phyloP scores from a whole-genome alignment of 2,329 filamentous ascomycete genomes.

The Orbilia blumenaviensis region DNA sequence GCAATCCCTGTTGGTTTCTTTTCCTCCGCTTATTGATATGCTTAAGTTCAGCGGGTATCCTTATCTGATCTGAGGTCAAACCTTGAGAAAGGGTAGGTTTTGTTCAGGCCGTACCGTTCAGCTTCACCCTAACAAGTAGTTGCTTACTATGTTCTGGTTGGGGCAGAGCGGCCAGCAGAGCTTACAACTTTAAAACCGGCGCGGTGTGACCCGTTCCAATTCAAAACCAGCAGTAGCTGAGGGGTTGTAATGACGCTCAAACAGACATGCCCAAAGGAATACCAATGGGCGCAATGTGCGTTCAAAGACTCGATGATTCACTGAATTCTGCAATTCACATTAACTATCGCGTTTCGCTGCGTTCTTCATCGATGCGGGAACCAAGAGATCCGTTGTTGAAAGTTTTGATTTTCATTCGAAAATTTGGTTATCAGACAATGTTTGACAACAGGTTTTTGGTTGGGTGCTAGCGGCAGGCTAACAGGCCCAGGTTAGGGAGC shows the following conservation, averaged over 20 bases:
- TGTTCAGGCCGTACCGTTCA: slow-evolving; percentile 12
- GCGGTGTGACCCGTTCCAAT: slow-evolving; percentile 55
- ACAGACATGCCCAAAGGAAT: slow-evolving; percentile 61
- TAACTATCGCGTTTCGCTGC: slow-evolving; percentile 64
- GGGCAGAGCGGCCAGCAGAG: background rate
- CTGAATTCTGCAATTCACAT: slow-evolving; percentile 61
- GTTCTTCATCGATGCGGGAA: slow-evolving; percentile 64
- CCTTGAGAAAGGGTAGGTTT: slow-evolving; percentile 49
- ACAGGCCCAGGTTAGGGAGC: background rate
- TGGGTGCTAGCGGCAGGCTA: background rate
- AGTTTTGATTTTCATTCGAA: slow-evolving; percentile 58
- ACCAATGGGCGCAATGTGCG: slow-evolving; percentile 62
- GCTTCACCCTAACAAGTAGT: slow-evolving; percentile 35
- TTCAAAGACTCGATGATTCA: no score
- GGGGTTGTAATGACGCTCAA: slow-evolving; percentile 59
- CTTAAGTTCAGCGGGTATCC: slow-evolving; percentile 63
- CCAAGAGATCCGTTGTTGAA: slow-evolving; percentile 63
- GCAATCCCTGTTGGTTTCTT: slow-evolving; percentile 63
- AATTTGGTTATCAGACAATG: background rate
- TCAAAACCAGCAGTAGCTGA: slow-evolving; percentile 14
- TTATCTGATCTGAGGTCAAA: slow-evolving; percentile 62
- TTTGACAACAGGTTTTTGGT: background rate
- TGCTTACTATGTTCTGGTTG: slow-evolving; percentile 16
- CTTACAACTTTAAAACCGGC: slow-evolving; percentile 3
- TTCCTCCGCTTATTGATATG: slow-evolving; percentile 64